Evolutionary conservation across 176 grass and related monocot genomes (phyloP).

Genomic region (Bromus sterilis): DNA sequence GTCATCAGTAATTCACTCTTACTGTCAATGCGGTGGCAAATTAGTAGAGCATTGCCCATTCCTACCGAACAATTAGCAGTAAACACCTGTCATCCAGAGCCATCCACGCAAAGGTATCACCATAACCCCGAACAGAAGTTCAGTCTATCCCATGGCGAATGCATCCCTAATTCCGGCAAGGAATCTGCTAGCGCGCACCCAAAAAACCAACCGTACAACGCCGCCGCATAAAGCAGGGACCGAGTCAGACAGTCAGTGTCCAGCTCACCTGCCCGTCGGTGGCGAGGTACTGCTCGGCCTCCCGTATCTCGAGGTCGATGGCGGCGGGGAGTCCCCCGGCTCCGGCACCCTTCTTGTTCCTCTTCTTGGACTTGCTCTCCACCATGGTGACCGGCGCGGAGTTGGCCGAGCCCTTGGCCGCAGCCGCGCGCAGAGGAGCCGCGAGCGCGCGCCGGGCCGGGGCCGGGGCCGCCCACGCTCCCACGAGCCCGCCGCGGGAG

Average conservation of each 20-base stretch:
- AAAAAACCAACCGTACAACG: background rate
- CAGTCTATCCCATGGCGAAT: background rate
- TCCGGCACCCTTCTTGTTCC: conserved; percentile 49
- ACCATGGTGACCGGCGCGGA: background rate
- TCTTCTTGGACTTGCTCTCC: conserved; percentile 38
- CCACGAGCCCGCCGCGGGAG: background rate
- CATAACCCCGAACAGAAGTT: background rate
- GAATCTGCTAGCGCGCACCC: too few relatives aligned
- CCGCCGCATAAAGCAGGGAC: background rate
- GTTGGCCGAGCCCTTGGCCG: conserved; percentile 8
- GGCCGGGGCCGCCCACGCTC: background rate
- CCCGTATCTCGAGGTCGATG: conserved; percentile 73
- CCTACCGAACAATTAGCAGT: background rate
- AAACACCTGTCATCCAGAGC: background rate
- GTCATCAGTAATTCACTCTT: background rate
- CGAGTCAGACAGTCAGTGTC: too few relatives aligned
- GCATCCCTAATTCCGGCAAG: background rate
- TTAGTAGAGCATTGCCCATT: background rate
- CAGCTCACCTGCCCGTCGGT: conserved; percentile 67
- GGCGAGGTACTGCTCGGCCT: conserved; percentile 54
- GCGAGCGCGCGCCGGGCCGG: background rate
- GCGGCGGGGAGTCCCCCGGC: conserved; percentile 35
- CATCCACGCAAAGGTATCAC: background rate
- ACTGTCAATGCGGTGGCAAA: background rate
- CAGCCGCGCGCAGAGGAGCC: background rate